Conservation (phyloP, 495 filamentous ascomycete species). For the Jackrogersella multiformis region DNA sequence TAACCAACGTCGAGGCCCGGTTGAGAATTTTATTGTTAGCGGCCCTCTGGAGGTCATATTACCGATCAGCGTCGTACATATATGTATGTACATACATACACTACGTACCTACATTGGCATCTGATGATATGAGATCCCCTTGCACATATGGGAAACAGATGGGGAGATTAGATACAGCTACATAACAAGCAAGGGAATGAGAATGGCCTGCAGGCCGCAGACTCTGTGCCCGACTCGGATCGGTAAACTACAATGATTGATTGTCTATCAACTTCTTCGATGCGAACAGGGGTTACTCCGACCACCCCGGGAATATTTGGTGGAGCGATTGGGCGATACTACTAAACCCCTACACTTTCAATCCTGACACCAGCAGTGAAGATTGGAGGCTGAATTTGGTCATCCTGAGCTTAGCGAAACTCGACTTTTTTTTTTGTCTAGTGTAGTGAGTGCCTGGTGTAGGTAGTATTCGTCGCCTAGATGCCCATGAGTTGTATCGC, state of each 20-base stretch:
- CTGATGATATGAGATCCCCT: slow-evolving; percentile 14
- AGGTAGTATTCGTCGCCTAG: no score
- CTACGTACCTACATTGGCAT: slow-evolving; percentile 10
- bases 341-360: background rate
- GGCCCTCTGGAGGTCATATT: slow-evolving; percentile 3
- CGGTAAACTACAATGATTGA: slow-evolving; percentile 8
- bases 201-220: slow-evolving; percentile 32
- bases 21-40: slow-evolving; percentile 23
- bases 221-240: slow-evolving; percentile 26
- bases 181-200: slow-evolving; percentile 31
- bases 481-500: no score
- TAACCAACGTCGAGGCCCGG: slow-evolving; percentile 1
- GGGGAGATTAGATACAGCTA: slow-evolving; percentile 39
- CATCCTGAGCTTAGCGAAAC: no score
- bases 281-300: slow-evolving; percentile 31
- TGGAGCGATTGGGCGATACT: background rate
- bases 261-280: slow-evolving; percentile 17
- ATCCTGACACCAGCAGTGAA: slow-evolving; percentile 17
- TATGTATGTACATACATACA: background rate
- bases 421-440: no score
- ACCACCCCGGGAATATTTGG: slow-evolving; percentile 11
- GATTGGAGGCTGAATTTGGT: slow-evolving; percentile 12
- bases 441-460: no score
- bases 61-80: slow-evolving; percentile 16
- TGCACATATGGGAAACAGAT: slow-evolving; percentile 5